Evolutionary conservation across 139 green algal species (phyloP).

Genomic region (Protoeuglena noctilucae): DNA sequence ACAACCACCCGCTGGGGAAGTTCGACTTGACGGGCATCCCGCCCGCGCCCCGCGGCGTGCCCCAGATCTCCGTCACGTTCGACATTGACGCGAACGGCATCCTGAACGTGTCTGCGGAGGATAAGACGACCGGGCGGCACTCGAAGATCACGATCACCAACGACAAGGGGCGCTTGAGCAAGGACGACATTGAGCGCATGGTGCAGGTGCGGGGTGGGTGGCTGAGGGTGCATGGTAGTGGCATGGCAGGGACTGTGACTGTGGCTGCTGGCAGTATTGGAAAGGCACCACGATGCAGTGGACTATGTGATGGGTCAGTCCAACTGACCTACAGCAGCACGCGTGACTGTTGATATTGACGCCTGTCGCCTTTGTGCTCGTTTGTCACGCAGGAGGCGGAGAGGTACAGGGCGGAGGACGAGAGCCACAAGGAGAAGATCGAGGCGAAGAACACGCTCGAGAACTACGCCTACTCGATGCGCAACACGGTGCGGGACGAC

Average conservation of each 20-base stretch:
- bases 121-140: slow-evolving; percentile 66
- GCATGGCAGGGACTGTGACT: too few relatives aligned
- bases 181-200: slow-evolving; percentile 51
- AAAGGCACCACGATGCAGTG: too few relatives aligned
- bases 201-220: slow-evolving; percentile 23
- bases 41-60: slow-evolving; percentile 54
- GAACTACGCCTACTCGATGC: slow-evolving; percentile 42
- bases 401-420: slow-evolving; percentile 42
- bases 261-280: too few relatives aligned
- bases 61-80: slow-evolving; percentile 57
- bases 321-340: too few relatives aligned
- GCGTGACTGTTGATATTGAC: too few relatives aligned
- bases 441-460: slow-evolving; percentile 38
- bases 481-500: slow-evolving; percentile 41
- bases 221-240: too few relatives aligned
- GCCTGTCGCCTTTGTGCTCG: too few relatives aligned
- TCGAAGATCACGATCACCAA: slow-evolving; percentile 79
- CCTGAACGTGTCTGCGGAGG: slow-evolving; percentile 66
- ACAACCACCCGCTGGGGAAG: slow-evolving; percentile 85
- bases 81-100: slow-evolving; percentile 85
- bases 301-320: too few relatives aligned
- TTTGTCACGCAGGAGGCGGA: too few relatives aligned
- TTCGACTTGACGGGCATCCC: slow-evolving; percentile 83
- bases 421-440: slow-evolving; percentile 29
- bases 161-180: slow-evolving; percentile 42